These are phyloP conservation scores for Knoxdaviesia proteae DNA, from an alignment of 2,329 filamentous ascomycete species.

Conservation along the genomic window DNA sequence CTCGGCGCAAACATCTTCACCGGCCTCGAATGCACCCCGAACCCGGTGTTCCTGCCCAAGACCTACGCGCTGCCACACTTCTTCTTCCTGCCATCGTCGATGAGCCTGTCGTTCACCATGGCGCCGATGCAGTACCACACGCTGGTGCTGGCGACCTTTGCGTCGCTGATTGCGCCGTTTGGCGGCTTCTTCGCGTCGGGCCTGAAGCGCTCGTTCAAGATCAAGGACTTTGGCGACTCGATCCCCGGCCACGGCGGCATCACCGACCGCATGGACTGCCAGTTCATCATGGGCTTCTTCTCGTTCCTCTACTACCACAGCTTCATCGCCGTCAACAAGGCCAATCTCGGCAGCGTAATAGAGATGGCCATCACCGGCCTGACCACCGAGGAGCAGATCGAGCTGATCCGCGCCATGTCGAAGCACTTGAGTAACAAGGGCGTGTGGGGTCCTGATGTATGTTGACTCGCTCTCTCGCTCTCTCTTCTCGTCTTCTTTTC, in stretches of 20 bases:
- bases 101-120: constrained; percentile 46
- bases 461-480: constrained; percentile 4
- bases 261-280: constrained; percentile 97
- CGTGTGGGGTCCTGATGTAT: constrained; percentile 18
- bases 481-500: background rate
- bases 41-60: constrained; percentile 72
- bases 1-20: constrained; percentile 85
- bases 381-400: constrained; percentile 70
- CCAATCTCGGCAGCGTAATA: constrained; percentile 67
- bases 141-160: constrained; percentile 75
- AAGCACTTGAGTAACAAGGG: constrained; percentile 46
- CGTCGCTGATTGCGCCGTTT: constrained; percentile 89
- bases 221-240: constrained; percentile 98
- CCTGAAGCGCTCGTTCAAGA: constrained; percentile 95
- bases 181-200: constrained; percentile 97
- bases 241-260: constrained; percentile 96
- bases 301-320: constrained; percentile 97
- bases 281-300: constrained; percentile 99
- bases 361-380: constrained; percentile 85
- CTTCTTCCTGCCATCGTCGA: constrained; percentile 43
- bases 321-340: constrained; percentile 80
- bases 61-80: constrained; percentile 53
- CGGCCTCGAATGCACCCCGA: constrained; percentile 71
- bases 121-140: constrained; percentile 89
- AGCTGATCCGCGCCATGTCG: constrained; percentile 45